Percentiles rank a stretch among this genome's conserved stretches.
phyloP scores from a whole-genome alignment of 2,329 filamentous ascomycete species.

The Trichoderma cornu-damae region DNA sequence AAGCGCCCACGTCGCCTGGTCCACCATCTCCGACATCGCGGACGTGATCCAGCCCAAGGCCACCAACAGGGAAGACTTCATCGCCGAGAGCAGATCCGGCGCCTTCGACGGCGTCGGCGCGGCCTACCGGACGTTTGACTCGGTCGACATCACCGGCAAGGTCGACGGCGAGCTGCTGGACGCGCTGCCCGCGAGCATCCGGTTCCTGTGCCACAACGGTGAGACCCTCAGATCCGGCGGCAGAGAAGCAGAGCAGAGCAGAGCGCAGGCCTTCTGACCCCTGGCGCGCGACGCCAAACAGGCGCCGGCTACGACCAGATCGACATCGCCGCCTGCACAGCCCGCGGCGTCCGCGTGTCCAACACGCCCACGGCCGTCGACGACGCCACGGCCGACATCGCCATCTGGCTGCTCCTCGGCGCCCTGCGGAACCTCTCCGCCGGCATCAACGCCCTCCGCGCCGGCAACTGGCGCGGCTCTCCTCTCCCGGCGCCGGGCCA shows the following conservation, averaged over 20 bases:
- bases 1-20: conserved; percentile 63
- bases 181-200: conserved; percentile 48
- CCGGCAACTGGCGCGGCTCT: conserved; percentile 61
- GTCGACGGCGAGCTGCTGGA: conserved; percentile 67
- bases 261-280: too few species aligned
- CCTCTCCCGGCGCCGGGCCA: conserved; percentile 58
- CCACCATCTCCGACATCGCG: conserved; percentile 55
- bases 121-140: conserved; percentile 67
- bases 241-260: too few species aligned
- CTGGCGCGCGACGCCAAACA: too few species aligned
- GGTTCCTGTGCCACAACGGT: conserved; percentile 59
- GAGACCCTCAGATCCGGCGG: too few species aligned
- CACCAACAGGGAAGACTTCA: conserved; percentile 59
- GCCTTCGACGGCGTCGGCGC: conserved; percentile 60
- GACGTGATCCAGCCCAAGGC: conserved; percentile 60
- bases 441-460: conserved; percentile 60
- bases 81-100: conserved; percentile 61
- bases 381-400: conserved; percentile 76
- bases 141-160: conserved; percentile 58
- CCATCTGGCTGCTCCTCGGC: conserved; percentile 75
- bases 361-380: conserved; percentile 79
- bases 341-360: conserved; percentile 62
- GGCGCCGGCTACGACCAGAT: conserved; percentile 84
- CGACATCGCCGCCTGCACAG: conserved; percentile 65
- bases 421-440: conserved; percentile 69